These are phyloP conservation scores for Populus hybrid DNA, from an alignment of 441 rosid species.

Conservation along the genomic window DNA sequence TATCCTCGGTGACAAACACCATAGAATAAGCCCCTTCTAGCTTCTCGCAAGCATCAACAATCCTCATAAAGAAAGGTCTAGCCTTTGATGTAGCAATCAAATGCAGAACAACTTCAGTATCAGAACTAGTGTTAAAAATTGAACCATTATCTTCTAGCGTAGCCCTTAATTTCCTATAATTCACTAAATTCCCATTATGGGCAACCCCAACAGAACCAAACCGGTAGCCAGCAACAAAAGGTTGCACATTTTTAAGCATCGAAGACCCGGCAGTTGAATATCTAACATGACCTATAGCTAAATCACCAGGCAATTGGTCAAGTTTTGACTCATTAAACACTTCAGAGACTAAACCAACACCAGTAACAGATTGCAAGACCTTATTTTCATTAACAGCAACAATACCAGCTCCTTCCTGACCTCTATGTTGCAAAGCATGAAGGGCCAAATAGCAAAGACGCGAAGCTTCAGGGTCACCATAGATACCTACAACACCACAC, in stretches of 20 bases:
- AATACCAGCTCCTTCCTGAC: constrained; percentile 98
- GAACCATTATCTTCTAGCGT: constrained; percentile 73
- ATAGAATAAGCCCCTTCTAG: constrained; percentile 84
- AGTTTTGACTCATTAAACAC: constrained; percentile 77
- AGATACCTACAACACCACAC: constrained; percentile 96
- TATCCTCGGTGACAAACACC: constrained; percentile 86
- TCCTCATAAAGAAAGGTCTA: constrained; percentile 65
- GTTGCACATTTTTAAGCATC: constrained; percentile 89
- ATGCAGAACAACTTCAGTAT: constrained; percentile 88
- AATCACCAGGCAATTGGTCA: constrained; percentile 68
- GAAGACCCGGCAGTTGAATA: constrained; percentile 87
- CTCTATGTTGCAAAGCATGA: constrained; percentile 88
- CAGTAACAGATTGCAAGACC: constrained; percentile 80
- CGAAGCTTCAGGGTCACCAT: constrained; percentile 86
- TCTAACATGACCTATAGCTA: constrained; percentile 83
- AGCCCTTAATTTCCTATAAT: constrained; percentile 53
- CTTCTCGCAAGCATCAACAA: constrained; percentile 76
- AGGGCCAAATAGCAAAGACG: constrained; percentile 87
- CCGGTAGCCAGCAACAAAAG: constrained; percentile 77
- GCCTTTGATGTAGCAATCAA: constrained; percentile 78
- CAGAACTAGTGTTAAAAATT: constrained; percentile 75
- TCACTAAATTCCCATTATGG: constrained; percentile 80
- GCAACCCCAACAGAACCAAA: constrained; percentile 85
- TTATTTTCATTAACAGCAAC: constrained; percentile 59
- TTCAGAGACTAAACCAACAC: constrained; percentile 89